A percentile compares a stretch with the other conserved stretches of the same genome.
These are phyloP conservation scores for Xylaria sp. DNA, from an alignment of 2,329 filamentous ascomycete genomes.

Conservation along the genomic window DNA sequence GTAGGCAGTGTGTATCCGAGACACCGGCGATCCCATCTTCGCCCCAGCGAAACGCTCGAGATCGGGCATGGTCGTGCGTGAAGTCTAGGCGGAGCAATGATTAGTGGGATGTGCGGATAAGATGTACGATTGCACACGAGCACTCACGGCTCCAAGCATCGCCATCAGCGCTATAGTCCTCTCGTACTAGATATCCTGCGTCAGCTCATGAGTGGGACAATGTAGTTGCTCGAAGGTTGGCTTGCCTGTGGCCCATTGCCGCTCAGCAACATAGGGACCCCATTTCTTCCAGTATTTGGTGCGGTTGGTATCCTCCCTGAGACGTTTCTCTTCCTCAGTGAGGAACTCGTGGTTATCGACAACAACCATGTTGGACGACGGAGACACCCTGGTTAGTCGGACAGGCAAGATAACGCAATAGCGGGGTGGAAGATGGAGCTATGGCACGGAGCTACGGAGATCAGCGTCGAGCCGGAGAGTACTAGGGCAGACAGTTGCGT, in stretches of 20 bases:
- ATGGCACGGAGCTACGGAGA: neutral
- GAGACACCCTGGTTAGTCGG: neutral
- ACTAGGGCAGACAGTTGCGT: conserved; percentile 1
- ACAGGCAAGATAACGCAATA: conserved; percentile 2
- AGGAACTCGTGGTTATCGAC: conserved; percentile 86
- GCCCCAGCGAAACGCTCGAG: conserved; percentile 89
- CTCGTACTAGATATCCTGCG: conserved; percentile 62
- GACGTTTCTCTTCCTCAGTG: conserved; percentile 86
- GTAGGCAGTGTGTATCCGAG: conserved; percentile 83
- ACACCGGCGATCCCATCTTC: conserved; percentile 97
- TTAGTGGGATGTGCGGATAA: conserved; percentile 31
- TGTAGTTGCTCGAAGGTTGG: conserved; percentile 16
- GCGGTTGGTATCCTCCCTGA: conserved; percentile 82
- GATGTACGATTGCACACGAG: conserved; percentile 1
- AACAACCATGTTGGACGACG: conserved; percentile 70
- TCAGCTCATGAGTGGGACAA: conserved; percentile 16
- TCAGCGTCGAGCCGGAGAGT: neutral
- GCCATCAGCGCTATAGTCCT: conserved; percentile 88
- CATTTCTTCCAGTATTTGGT: conserved; percentile 98
- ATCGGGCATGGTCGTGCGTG: conserved; percentile 87
- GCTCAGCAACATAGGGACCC: conserved; percentile 90
- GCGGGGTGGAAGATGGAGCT: neutral
- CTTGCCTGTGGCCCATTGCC: conserved; percentile 92
- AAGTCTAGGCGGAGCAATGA: conserved; percentile 66
- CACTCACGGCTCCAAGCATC: conserved; percentile 93